Base-by-base conservation (phyloP, 352 stramenopile species). In the Phytophthora pinifolia region DNA sequence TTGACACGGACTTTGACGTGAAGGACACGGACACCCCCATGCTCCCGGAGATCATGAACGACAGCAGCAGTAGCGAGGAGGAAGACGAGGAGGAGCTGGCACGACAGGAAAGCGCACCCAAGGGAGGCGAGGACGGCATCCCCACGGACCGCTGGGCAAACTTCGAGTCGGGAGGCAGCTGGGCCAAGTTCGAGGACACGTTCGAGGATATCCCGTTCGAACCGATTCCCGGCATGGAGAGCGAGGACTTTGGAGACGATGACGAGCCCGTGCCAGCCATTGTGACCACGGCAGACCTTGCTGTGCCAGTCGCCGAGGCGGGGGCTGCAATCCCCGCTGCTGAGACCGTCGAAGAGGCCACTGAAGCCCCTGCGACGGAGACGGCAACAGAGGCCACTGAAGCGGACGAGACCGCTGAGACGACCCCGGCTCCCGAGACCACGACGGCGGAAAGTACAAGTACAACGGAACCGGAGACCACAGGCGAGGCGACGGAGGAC, bases 11-110 rank as follows among this genome's bases (percentile, higher is more conserved):
- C 47, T 90, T 92, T 41, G 79, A 90, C 20, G 74, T 87, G 34
- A 82, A 85, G 60, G 55, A 79, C 46, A 71, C 57, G 53, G 82
- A 92, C 59, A 87, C 82, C 37, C 71, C 74, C 1, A 89, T 91
- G 78, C 54, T 92, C 14, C 84, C 84, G 0, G 82, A 90, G 58
- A 92, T 92, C 53, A 88, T 90, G 74, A 83, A 92, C 54, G 80
- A 92, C 62, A 94, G 84, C 64, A 94, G 84, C 70, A 94, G 84
- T 65, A 94, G 82, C 44, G 80, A 92, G 36, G 84, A 94, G 55
- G 84, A 94, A 46, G 84, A 94, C 38, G 62, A 85, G 22, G 76
- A 83, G n/a, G 76, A 85, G 42, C 64, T 81, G 44, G 66, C 66
- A 52, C 56, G 67, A 14, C 70, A 76, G 53, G 59, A 72, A 13